Evolutionary conservation across 495 filamentous ascomycete genomes (phyloP).

Genomic region (Neurospora sp.): DNA sequence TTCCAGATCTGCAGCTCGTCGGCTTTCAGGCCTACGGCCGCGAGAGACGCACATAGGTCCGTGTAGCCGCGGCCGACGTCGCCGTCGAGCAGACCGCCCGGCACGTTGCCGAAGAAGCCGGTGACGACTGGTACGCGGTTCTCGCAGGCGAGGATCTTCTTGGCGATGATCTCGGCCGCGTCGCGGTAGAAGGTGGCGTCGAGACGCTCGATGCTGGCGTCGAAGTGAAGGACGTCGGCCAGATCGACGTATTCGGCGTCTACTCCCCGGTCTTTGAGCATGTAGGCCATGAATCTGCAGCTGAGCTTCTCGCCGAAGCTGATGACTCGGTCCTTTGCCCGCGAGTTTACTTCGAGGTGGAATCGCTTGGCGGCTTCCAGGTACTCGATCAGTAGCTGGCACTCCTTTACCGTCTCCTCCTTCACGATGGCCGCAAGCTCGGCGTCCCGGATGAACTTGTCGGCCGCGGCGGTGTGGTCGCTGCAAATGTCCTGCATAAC

Average conservation of each 20-base stretch:
- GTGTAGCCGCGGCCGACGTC: conserved; percentile 80
- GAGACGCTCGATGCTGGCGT: conserved; percentile 46
- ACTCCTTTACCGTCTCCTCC: conserved; percentile 62
- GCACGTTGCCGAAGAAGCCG: conserved; percentile 82
- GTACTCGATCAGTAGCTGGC: conserved; percentile 47
- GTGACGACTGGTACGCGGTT: conserved; percentile 68
- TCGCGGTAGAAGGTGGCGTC: conserved; percentile 72
- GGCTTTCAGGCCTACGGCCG: conserved; percentile 67
- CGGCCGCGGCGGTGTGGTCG: conserved; percentile 62
- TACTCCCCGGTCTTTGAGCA: conserved; percentile 65
- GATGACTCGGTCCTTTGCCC: conserved; percentile 81
- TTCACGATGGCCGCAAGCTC: conserved; percentile 48
- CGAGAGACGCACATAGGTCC: conserved; percentile 76
- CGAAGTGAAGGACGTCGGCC: conserved; percentile 59
- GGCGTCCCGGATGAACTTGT: conserved; percentile 47
- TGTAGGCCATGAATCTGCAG: conserved; percentile 73
- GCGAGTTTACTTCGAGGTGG: conserved; percentile 62
- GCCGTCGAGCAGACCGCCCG: conserved; percentile 65
- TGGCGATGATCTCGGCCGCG: conserved; percentile 51
- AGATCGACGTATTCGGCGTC: conserved; percentile 82
- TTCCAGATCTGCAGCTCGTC: conserved; percentile 88
- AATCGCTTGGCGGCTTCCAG: conserved; percentile 45
- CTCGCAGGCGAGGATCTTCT: conserved; percentile 59
- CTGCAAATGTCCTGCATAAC: conserved; percentile 64
- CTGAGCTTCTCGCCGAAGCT: conserved; percentile 90